phyloP scores from a whole-genome alignment of 2,329 filamentous ascomycete genomes.

The Coniosporium tulheliwenetii region DNA sequence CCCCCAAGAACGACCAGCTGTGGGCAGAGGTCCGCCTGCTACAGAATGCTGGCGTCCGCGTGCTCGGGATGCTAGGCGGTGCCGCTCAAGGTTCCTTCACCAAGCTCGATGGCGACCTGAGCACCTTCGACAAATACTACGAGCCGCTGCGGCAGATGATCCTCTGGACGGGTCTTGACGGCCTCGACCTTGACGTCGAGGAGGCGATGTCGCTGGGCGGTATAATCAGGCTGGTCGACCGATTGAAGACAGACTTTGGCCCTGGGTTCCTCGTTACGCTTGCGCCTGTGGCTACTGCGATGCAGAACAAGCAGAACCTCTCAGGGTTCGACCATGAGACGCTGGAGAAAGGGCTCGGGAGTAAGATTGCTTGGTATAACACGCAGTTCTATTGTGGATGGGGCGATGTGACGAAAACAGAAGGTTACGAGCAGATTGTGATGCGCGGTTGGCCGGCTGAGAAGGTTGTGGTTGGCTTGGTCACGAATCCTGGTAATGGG shows the following conservation, averaged over 20 bases:
- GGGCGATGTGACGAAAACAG: constrained; percentile 7
- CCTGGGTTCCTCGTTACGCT: constrained; percentile 14
- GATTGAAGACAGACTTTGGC: constrained; percentile 12
- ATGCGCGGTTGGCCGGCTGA: constrained; percentile 53
- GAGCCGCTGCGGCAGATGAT: constrained; percentile 11
- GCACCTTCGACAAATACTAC: constrained; percentile 10
- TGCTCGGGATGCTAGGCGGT: constrained; percentile 16
- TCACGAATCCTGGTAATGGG: constrained; percentile 67
- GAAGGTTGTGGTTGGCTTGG: constrained; percentile 64
- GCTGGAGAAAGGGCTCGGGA: constrained; percentile 12
- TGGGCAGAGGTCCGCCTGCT: constrained; percentile 12
- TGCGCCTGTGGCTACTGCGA: constrained; percentile 13
- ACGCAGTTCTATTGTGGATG: constrained; percentile 15
- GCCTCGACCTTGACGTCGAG: constrained; percentile 16
- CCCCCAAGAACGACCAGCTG: constrained; percentile 4
- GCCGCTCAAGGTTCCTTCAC: constrained; percentile 12
- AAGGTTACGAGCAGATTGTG: constrained; percentile 34
- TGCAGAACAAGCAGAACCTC: constrained; percentile 8
- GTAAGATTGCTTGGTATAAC: constrained; percentile 11
- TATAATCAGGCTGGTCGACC: constrained; percentile 10
- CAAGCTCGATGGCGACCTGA: constrained; percentile 10
- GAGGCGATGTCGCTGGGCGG: constrained; percentile 10
- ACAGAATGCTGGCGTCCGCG: constrained; percentile 12
- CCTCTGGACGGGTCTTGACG: constrained; percentile 10
- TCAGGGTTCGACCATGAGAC: constrained; percentile 4